Base-by-base conservation (phyloP, 108 stramenopile genomes). In the Skeletonema menzelii region DNA sequence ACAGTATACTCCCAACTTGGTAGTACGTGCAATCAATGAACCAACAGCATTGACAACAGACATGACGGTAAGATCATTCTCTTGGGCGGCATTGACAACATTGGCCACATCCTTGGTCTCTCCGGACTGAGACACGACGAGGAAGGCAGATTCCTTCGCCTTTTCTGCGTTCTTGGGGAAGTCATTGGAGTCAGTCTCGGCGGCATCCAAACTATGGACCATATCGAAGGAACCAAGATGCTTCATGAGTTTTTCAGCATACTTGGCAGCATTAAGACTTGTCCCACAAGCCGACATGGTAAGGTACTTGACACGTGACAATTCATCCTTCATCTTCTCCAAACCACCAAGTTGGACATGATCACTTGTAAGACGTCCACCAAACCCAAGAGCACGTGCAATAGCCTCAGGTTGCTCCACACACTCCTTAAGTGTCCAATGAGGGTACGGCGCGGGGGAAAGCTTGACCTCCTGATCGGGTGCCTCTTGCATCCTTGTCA, bases 51-150 rank as follows among this genome's bases (percentile, higher is more conserved):
- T 99, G 60, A 99, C 98, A 8, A 99, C 94, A 73, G 90, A 93
- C 75, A 99, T 56, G 19, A 87, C 83, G 15, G 96, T 93, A 28
- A 97, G 72, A 31, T 91, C 92, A 60, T 83, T 83, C 22, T 92
- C 90, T 85, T 91, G 85, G 28, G 95, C 96, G 8, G 82, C 80
- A 20, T 70, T 79, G 7, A 98, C 91, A 46, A 95, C 96, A 59
- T 96, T 92, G 11, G 86, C 87, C 14, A 98, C 97, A 80, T 99
- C 99, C 67, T 97, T 97, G 1, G 99, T 99, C 76, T 99, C 99
- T 34, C 99, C 99, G 32, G 89, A 92, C 73, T 99, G 99, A 8
- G 93, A 95, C 8, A 99, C 95, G 17, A 97, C 98, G 55, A 99
- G 77, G 31, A 98, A 76, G 5, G 97, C 97, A 31, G 86, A 83